Percentiles rank a stretch among this genome's conserved stretches.
phyloP scores from a whole-genome alignment of 1,139 yeast species.

The Zygoascus hellenicus region DNA sequence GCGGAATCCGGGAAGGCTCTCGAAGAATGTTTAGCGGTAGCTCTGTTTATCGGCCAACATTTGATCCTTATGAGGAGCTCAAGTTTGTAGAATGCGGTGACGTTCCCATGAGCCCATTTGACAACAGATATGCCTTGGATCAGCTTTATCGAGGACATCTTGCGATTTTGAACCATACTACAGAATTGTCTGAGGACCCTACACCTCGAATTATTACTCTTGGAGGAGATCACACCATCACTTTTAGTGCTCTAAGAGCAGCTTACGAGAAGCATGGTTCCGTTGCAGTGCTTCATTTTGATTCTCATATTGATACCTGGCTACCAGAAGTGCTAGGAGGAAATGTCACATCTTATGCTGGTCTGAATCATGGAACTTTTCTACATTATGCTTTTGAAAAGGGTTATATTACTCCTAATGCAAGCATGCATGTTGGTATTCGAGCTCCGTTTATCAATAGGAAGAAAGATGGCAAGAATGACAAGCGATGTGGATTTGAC shows the following conservation, averaged over 20 bases:
- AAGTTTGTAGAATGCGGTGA: conserved; percentile 71
- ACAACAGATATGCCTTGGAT: conserved; percentile 58
- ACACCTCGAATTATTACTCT: conserved; percentile 43
- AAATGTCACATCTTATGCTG: conserved; percentile 36
- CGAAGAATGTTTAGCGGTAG: conserved; percentile 39
- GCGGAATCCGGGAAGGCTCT: conserved; percentile 66
- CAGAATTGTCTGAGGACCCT: neutral
- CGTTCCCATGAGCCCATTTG: conserved; percentile 77
- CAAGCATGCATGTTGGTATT: conserved; percentile 63
- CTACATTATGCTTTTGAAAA: conserved; percentile 57
- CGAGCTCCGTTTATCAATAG: conserved; percentile 45
- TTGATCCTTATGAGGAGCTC: conserved; percentile 26
- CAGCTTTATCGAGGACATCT: conserved; percentile 63
- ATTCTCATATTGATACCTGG: conserved; percentile 73
- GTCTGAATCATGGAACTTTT: conserved; percentile 72
- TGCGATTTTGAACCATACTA: conserved; percentile 49
- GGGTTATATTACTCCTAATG: conserved; percentile 45
- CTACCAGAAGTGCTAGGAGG: conserved; percentile 67
- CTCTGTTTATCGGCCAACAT: conserved; percentile 9
- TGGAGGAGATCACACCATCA: conserved; percentile 76
- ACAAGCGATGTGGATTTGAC: conserved; percentile 56
- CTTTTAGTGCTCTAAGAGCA: conserved; percentile 63
- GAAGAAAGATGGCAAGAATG: conserved; percentile 51
- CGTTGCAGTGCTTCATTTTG: conserved; percentile 64
- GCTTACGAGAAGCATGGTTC: conserved; percentile 55